These are phyloP conservation scores for Pseudogymnoascus sp. DNA, from an alignment of 2,329 filamentous ascomycete species.

Conservation along the genomic window DNA sequence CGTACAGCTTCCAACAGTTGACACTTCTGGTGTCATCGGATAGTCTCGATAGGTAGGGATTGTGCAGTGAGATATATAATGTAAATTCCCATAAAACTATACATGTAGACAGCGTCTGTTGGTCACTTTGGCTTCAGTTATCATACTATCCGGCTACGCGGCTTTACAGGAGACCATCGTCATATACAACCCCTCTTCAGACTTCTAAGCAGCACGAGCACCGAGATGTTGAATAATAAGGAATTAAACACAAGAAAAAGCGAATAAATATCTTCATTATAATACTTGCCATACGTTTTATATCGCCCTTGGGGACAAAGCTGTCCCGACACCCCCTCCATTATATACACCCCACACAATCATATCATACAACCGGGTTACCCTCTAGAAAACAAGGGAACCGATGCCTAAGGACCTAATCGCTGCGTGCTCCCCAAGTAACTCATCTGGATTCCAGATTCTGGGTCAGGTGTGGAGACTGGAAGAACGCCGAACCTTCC, in stretches of 20 bases:
- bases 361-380: slow-evolving; percentile 3
- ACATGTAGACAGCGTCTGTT: background rate
- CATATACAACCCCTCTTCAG: no score
- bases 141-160: background rate
- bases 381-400: background rate
- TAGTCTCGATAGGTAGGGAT: background rate
- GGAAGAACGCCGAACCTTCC: slow-evolving; percentile 87
- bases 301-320: background rate
- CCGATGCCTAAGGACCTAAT: slow-evolving; percentile 52
- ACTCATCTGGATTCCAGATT: slow-evolving; percentile 42
- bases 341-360: background rate
- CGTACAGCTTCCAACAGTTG: background rate
- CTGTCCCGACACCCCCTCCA: background rate
- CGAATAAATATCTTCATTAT: background rate
- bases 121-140: background rate
- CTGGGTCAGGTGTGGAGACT: slow-evolving; percentile 32
- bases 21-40: background rate
- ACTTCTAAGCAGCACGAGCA: background rate
- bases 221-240: background rate
- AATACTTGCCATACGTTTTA: background rate
- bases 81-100: background rate
- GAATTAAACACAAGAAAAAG: background rate
- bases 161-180: background rate
- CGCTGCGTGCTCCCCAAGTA: slow-evolving; percentile 60
- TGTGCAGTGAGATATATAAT: background rate